Evolutionary conservation across 305 asterid genomes (phyloP), one percentile per base, ranked within the genome.

Genomic region (Fraxinus dipetala): DNA sequence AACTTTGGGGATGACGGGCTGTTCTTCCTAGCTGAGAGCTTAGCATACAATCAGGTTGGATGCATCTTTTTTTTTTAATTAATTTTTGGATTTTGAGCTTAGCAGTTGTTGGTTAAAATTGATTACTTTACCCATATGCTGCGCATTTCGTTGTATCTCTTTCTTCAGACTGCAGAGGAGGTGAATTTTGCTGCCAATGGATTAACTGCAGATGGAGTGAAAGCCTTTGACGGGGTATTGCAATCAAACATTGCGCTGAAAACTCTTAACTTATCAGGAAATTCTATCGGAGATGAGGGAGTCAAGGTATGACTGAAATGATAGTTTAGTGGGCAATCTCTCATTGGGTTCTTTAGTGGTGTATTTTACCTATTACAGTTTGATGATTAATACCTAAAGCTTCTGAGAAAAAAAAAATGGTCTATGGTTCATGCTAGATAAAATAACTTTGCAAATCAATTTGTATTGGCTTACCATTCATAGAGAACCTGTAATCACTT

Each of bases 251-350:
- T 87, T 81, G 86, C 94, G 34, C 90, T 96, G 77, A 96, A 90
- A 87, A 82, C 97, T 88, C 95, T 96, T 76, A 89, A 94, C 87
- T 89, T 96, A 43, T 94, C 98, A 32, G 97, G 99, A 86, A 96
- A 96, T 89, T 84, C 92, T 75, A 90, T 96, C 81, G 99, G 99
- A 54, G 98, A 96, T 89, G 98, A 93, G 88, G 99, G 99, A 78
- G 93, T 93, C 84, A 94, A 93, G 94, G 99, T 96, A 86, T 81
- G 77, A 79, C 74, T 75, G 56, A 11, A 38, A 67, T 81, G 54
- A 79, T 70, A 74, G 81, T 43, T 31, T 43, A 78, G 20, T 81
- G 56, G 82, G 51, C 77, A 65, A 67, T 80, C 67, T 84, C 28
- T 79, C 81, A 59, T 73, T 14, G 20, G 77, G 69, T 79, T 54